These are phyloP conservation scores for Cladosporium sp. DNA, from an alignment of 2,329 filamentous ascomycete genomes.

Conservation along the genomic window DNA sequence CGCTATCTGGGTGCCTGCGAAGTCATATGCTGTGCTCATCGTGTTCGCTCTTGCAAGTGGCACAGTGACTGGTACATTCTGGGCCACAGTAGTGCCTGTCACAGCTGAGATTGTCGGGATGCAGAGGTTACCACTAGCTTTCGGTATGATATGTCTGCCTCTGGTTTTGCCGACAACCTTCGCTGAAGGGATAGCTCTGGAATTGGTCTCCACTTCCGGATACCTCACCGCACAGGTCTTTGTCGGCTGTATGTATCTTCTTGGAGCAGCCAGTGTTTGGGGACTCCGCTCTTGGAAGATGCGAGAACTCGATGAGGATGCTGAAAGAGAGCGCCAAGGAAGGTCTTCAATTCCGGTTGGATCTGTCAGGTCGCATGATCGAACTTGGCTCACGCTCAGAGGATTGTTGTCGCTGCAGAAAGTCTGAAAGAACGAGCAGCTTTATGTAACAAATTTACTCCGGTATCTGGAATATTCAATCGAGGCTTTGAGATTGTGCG, in stretches of 20 bases:
- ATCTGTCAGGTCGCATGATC: background rate
- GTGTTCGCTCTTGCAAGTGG: conserved; percentile 27
- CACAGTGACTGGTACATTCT: conserved; percentile 29
- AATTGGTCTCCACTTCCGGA: conserved; percentile 26
- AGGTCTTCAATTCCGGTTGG: background rate
- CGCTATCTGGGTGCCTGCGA: conserved; percentile 28
- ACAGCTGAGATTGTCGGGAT: conserved; percentile 32
- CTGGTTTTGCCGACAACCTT: background rate
- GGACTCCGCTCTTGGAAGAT: conserved; percentile 61
- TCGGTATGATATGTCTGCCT: conserved; percentile 24
- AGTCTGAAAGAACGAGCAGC: background rate
- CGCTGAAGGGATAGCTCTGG: conserved; percentile 18
- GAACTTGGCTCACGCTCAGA: background rate
- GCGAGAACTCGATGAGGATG: conserved; percentile 44
- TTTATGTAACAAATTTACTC: background rate
- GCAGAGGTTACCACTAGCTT: conserved; percentile 26
- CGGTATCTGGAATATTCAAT: background rate
- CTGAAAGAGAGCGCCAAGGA: conserved; percentile 29
- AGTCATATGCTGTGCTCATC: conserved; percentile 25
- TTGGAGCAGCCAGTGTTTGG: conserved; percentile 52
- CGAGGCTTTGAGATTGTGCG: no score
- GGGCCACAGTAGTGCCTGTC: conserved; percentile 30
- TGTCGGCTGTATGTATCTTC: conserved; percentile 59
- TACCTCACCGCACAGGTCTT: conserved; percentile 60
- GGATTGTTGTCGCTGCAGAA: background rate